phyloP scores from a whole-genome alignment of 164 flowering plant genomes.

The Piper longum region DNA sequence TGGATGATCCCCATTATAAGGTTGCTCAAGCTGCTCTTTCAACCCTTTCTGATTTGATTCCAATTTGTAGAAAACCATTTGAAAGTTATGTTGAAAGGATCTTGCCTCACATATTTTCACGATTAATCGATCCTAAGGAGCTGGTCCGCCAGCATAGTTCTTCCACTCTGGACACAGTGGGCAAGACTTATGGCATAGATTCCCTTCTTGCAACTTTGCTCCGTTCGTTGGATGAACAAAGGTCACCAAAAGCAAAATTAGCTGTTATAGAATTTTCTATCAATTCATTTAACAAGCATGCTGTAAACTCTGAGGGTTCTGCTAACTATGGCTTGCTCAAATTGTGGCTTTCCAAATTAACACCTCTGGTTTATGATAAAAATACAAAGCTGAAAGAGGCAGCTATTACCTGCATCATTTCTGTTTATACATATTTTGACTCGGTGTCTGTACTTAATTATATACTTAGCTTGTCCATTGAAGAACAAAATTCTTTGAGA shows the following conservation, averaged over 20 bases:
- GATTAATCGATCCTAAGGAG: constrained; percentile 93
- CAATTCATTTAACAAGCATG: constrained; percentile 71
- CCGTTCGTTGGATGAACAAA: constrained; percentile 92
- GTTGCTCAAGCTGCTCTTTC: constrained; percentile 99
- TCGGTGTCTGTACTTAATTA: constrained; percentile 66
- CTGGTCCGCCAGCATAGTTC: constrained; percentile 86
- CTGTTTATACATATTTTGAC: constrained; percentile 77
- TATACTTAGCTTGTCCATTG: constrained; percentile 83
- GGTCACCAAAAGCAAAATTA: constrained; percentile 96
- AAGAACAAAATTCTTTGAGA: constrained; percentile 90
- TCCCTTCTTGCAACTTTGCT: constrained; percentile 92
- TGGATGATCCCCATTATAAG: constrained; percentile 99
- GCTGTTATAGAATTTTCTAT: constrained; percentile 97
- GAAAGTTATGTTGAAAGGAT: constrained; percentile 94
- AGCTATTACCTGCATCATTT: constrained; percentile 76
- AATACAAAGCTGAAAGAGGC: constrained; percentile 90
- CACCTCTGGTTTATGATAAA: constrained; percentile 76
- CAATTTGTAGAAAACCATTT: constrained; percentile 86
- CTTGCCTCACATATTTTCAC: constrained; percentile 88
- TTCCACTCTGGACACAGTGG: constrained; percentile 71
- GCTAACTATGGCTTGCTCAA: constrained; percentile 72
- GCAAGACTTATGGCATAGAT: constrained; percentile 79
- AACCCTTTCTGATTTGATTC: constrained; percentile 82
- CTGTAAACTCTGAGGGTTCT: constrained; percentile 54
- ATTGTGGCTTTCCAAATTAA: constrained; percentile 88